Evolutionary conservation across 805 yeast species (phyloP).

Genomic region (Wickerhamomyces sydowiorum): DNA sequence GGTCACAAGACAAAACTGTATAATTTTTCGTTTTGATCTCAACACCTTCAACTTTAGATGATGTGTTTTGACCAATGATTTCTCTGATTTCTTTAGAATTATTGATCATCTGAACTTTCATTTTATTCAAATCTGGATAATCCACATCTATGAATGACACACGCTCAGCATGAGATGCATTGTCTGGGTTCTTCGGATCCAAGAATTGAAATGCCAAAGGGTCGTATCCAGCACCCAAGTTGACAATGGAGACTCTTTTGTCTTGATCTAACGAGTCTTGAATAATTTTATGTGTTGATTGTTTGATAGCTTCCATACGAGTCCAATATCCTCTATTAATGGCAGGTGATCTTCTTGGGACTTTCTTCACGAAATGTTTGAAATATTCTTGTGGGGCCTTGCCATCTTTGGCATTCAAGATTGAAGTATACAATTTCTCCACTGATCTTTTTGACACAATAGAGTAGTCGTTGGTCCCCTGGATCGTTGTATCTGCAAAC

Average conservation of each 20-base stretch:
- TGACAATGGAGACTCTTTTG: constrained; percentile 41
- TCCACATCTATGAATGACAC: constrained; percentile 65
- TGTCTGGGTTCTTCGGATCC: constrained; percentile 25
- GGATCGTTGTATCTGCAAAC: constrained; percentile 64
- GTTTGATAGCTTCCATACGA: constrained; percentile 63
- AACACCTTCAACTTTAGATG: constrained; percentile 15
- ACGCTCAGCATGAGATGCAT: constrained; percentile 22
- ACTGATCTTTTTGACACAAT: constrained; percentile 81
- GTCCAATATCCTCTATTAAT: constrained; percentile 83
- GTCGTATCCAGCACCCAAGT: constrained; percentile 77
- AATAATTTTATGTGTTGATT: constrained; percentile 43
- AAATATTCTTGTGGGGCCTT: constrained; percentile 41
- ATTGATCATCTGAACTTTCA: constrained; percentile 48
- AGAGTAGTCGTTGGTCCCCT: constrained; percentile 79
- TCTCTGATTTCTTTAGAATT: constrained; percentile 38
- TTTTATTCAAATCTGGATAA: constrained; percentile 60
- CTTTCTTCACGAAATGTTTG: constrained; percentile 58
- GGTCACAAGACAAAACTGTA: constrained; percentile 60
- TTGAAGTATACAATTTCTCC: constrained; percentile 48
- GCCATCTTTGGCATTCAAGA: constrained; percentile 14
- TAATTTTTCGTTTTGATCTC: constrained; percentile 39
- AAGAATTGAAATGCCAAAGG: constrained; percentile 52
- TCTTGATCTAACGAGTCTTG: constrained; percentile 17
- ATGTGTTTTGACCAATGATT: constrained; percentile 33
- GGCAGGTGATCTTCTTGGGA: constrained; percentile 69